Percentiles rank a stretch among this genome's conserved stretches.
phyloP scores from a whole-genome alignment of 2,329 filamentous ascomycete species.

The Fusarium sp. region DNA sequence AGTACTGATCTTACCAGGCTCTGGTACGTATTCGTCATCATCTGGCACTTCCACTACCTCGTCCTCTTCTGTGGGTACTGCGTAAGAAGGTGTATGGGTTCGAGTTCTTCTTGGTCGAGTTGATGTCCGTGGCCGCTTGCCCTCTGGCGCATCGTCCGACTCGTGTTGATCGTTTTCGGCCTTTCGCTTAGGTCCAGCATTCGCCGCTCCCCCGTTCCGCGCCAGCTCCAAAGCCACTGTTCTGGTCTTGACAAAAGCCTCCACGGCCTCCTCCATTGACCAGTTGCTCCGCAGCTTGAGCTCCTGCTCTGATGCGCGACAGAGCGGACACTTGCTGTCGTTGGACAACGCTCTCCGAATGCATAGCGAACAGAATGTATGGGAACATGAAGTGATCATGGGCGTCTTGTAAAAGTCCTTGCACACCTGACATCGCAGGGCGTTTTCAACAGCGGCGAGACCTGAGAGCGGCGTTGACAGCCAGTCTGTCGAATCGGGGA shows the following conservation, averaged over 20 bases:
- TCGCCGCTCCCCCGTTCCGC: constrained; percentile 45
- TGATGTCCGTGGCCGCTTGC: constrained; percentile 67
- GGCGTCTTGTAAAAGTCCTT: constrained; percentile 97
- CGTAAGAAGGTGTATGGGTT: constrained; percentile 48
- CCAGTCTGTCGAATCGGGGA: constrained; percentile 90
- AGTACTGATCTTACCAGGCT: constrained; percentile 38
- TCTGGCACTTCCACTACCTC: constrained; percentile 43
- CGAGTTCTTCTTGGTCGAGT: constrained; percentile 60
- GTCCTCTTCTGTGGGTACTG: constrained; percentile 28
- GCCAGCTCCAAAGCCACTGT: constrained; percentile 74
- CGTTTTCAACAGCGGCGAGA: constrained; percentile 80
- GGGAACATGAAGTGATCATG: constrained; percentile 93
- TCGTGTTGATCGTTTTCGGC: constrained; percentile 50
- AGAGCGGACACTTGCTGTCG: constrained; percentile 90
- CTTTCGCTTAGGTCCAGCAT: constrained; percentile 65
- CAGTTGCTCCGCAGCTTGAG: constrained; percentile 87
- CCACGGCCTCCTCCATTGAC: constrained; percentile 85
- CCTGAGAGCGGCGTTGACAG: constrained; percentile 74
- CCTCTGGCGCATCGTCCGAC: constrained; percentile 43
- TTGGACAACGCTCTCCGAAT: constrained; percentile 86
- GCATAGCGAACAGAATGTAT: constrained; percentile 97
- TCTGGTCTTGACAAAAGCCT: constrained; percentile 78
- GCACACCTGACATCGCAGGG: constrained; percentile 95
- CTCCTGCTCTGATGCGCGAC: constrained; percentile 83
- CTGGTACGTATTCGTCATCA: constrained; percentile 48